A percentile compares a stretch with the other conserved stretches of the same genome.
Conservation (phyloP, 306 rosid genomes). For the Quillaja saponaria region DNA sequence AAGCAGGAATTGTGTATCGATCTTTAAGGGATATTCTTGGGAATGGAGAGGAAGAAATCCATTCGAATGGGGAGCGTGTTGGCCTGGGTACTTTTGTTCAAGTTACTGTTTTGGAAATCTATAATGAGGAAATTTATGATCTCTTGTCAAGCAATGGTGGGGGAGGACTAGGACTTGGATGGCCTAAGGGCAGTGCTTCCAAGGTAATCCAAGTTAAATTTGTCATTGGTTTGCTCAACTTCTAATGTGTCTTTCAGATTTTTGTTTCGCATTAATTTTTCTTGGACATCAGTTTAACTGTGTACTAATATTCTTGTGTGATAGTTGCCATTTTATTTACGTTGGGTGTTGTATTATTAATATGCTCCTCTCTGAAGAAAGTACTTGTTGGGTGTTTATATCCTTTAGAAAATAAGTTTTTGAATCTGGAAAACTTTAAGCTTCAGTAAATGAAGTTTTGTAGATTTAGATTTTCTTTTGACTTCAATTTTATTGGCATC, state of each 20-base stretch:
- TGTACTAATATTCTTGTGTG: neutral
- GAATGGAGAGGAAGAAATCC: constrained; percentile 43
- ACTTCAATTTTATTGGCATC: no score
- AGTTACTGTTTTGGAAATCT: constrained; percentile 91
- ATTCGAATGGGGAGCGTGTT: constrained; percentile 29
- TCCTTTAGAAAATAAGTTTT: no score
- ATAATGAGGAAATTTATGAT: constrained; percentile 94
- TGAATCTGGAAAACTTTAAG: no score
- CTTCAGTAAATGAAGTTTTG: no score
- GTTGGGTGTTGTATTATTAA: neutral
- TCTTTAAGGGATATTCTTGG: constrained; percentile 88
- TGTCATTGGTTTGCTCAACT: neutral
- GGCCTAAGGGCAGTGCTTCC: constrained; percentile 81
- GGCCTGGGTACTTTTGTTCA: constrained; percentile 78
- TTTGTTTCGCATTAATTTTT: constrained; percentile 1
- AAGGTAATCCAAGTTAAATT: constrained; percentile 54
- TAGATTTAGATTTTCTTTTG: no score
- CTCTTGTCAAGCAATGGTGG: constrained; percentile 71
- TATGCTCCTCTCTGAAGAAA: no score
- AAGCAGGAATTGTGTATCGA: constrained; percentile 88
- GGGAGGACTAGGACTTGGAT: constrained; percentile 75
- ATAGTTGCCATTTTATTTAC: no score
- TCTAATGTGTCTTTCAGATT: constrained; percentile 2
- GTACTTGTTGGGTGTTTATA: no score
- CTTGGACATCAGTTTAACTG: constrained; percentile 11